Percentiles rank a stretch among this genome's conserved stretches.
Conservation (phyloP, 1,284 basidiomycete genomes). For the Pyrrhoderma noxium region DNA sequence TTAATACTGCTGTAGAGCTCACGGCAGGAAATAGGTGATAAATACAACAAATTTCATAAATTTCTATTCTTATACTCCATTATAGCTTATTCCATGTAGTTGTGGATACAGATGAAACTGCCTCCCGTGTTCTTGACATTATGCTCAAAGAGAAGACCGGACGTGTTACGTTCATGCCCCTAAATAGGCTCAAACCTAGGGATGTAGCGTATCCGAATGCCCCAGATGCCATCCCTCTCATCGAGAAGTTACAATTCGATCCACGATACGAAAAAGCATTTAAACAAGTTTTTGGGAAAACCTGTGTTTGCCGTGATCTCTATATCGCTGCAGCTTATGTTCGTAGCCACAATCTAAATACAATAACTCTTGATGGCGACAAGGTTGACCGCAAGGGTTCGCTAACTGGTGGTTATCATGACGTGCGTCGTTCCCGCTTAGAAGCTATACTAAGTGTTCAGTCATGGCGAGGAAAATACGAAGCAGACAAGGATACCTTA, state of each 20-base stretch:
- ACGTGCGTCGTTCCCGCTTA: slow-evolving; percentile 82
- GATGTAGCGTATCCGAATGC: slow-evolving; percentile 62
- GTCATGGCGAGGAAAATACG: slow-evolving; percentile 70
- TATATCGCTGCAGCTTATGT: slow-evolving; percentile 92
- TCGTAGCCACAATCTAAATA: slow-evolving; percentile 90
- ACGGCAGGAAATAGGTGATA: slow-evolving; percentile 89
- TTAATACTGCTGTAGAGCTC: slow-evolving; percentile 89
- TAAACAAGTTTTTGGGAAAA: slow-evolving; percentile 97
- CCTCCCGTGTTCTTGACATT: slow-evolving; percentile 78
- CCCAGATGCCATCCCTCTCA: slow-evolving; percentile 82
- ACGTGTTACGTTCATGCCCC: slow-evolving; percentile 96
- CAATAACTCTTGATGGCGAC: slow-evolving; percentile 96
- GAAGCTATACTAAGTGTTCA: slow-evolving; percentile 80
- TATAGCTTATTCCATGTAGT: slow-evolving; percentile 92
- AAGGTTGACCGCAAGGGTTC: slow-evolving; percentile 96
- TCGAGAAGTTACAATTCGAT: slow-evolving; percentile 81
- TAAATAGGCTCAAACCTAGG: slow-evolving; percentile 91
- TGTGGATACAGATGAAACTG: slow-evolving; percentile 93
- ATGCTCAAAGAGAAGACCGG: slow-evolving; percentile 92
- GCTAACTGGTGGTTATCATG: slow-evolving; percentile 93
- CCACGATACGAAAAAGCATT: slow-evolving; percentile 74
- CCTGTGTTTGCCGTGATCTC: slow-evolving; percentile 90
- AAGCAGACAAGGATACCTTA: slow-evolving; percentile 57
- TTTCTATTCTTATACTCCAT: not conserved
- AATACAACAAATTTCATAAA: no score